Base-by-base conservation (phyloP, 305 asterid genomes). In the Fraxinus albicans region DNA sequence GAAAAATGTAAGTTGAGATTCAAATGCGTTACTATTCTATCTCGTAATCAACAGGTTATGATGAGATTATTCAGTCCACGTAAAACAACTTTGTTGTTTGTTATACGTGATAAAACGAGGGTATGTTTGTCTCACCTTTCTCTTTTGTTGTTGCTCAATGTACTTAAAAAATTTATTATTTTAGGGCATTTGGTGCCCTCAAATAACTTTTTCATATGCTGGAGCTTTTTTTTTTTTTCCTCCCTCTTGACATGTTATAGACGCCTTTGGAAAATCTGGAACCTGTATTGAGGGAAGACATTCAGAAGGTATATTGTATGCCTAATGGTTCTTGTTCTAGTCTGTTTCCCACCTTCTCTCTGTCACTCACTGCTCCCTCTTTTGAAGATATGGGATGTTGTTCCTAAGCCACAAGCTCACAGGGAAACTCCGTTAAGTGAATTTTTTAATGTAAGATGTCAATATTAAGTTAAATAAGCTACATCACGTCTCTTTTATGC, bases 241-340 rank as follows among this genome's bases (percentile, higher is more conserved):
- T 25, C 25, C 25, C 25, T 83, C 75, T 81, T 77, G 42, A 53
- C 23, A 78, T 76, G 76, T 65, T 75, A 79, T 84, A 95, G 99
- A 97, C 99, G 31, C 99, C 99, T 87, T 88, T 97, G 88, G 99
- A 97, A 86, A 95, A 92, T 87, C 89, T 97, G 93, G 99, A 97
- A 88, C 98, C 99, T 73, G 92, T 95, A 84, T 86, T 97, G 76
- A 93, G 99, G 88, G 99, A 95, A 89, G 99, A 97, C 86, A 91
- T 97, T 89, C 98, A 97, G 85, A 97, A 95, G 98, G 99, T 94
- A 87, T 76, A 77, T 69, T 33, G 69, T 58, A 70, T 44, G 1
- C 60, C 69, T 80, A 50, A 50, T 80, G 67, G 65, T 27, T 82
- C 80, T 27, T 53, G 23, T 53, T 53, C 63, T 53, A 72, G 75